Evolutionary conservation across 2,329 filamentous ascomycete species (phyloP).

Genomic region (Pezicula radicicola): DNA sequence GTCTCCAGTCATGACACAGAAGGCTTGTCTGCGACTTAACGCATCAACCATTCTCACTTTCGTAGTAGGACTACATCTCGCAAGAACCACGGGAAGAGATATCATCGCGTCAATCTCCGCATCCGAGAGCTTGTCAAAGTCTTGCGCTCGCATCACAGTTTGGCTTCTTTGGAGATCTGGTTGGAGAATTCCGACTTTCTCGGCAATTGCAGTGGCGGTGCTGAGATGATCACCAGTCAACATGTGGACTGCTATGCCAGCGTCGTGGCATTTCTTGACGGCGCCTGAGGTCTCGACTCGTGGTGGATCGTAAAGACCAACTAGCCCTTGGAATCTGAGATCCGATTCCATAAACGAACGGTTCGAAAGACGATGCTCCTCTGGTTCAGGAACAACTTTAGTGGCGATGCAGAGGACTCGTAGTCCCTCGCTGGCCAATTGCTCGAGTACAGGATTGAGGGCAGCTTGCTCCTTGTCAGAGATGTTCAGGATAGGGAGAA

Average conservation of each 20-base stretch:
- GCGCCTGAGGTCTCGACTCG: constrained; percentile 62
- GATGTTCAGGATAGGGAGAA: constrained; percentile 49
- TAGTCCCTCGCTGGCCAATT: constrained; percentile 60
- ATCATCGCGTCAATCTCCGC: constrained; percentile 60
- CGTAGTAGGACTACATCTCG: constrained; percentile 66
- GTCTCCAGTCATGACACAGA: constrained; percentile 71
- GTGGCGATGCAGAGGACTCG: constrained; percentile 66
- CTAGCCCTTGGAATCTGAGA: constrained; percentile 65
- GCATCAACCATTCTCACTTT: constrained; percentile 76
- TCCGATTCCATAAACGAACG: constrained; percentile 53
- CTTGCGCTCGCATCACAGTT: constrained; percentile 56
- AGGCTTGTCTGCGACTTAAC: constrained; percentile 64
- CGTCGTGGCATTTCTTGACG: constrained; percentile 54
- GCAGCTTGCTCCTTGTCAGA: constrained; percentile 41
- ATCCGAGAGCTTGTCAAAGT: constrained; percentile 61
- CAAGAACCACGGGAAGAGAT: constrained; percentile 63
- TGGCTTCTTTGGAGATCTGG: too few species aligned
- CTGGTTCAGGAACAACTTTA: constrained; percentile 36
- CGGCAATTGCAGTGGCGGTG: constrained; percentile 63
- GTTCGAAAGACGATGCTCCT: constrained; percentile 33
- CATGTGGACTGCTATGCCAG: constrained; percentile 67
- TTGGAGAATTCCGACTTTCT: constrained; percentile 55
- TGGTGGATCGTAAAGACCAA: constrained; percentile 71
- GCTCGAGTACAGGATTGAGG: constrained; percentile 48
- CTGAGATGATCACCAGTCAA: constrained; percentile 67